These are phyloP conservation scores for Castanea crenata DNA, from an alignment of 306 rosid genomes.

Conservation along the genomic window DNA sequence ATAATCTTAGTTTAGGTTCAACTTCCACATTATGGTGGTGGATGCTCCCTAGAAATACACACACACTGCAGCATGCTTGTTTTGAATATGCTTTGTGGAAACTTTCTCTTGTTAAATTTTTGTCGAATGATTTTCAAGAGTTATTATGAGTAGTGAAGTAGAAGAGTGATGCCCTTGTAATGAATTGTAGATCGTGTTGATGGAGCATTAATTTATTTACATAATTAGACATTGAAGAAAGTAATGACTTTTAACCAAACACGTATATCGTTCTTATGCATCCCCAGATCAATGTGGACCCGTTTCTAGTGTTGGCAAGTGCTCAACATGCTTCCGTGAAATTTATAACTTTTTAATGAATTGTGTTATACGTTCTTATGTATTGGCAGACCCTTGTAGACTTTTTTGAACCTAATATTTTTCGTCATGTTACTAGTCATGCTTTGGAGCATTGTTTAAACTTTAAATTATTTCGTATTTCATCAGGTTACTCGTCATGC, in stretches of 20 bases:
- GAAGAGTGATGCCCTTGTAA: background rate
- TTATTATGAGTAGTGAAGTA: background rate
- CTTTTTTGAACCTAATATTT: too few species aligned
- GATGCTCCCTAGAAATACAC: background rate
- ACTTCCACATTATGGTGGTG: background rate
- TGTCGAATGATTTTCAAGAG: background rate
- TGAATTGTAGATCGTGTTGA: background rate
- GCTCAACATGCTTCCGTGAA: background rate
- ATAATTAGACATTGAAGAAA: background rate
- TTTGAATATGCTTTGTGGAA: background rate
- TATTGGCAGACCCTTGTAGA: too few species aligned
- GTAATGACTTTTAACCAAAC: background rate
- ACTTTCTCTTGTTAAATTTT: background rate
- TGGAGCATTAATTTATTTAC: background rate
- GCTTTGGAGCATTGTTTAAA: too few species aligned
- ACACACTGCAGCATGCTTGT: background rate
- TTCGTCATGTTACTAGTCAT: too few species aligned
- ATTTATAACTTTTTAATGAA: too few species aligned
- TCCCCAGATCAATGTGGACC: background rate
- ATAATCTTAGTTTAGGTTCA: background rate
- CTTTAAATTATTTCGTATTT: too few species aligned
- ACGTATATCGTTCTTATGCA: background rate
- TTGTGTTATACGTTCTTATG: too few species aligned
- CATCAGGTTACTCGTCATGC: too few species aligned
- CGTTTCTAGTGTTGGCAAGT: background rate